Evolutionary conservation across 768 basidiomycete species (phyloP), one percentile per base, ranked within the genome.

Genomic region (Porpolomopsis calyptriformis): DNA sequence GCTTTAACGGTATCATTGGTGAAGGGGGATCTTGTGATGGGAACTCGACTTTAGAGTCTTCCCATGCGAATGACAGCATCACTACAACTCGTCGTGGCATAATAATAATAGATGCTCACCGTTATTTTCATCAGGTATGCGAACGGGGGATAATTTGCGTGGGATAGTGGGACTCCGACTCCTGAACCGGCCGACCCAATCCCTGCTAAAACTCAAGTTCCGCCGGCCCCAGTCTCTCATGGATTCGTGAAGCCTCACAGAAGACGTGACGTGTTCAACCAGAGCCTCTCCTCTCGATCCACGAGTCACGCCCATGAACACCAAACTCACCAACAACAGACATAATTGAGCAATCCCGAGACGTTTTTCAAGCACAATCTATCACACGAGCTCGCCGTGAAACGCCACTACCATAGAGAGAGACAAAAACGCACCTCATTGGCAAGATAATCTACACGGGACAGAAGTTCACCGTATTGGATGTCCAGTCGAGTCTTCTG

Each of bases 341-440:
- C 84, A 80, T 0, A 97, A 72, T 55, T 98, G 93, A 0, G 85
- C 85, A 18, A 96, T 78, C 2, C 91, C 83, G 0, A 96, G 74
- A 2, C 90, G 81, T 55, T 94, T 92, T 62, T 96, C 93, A 41
- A 92, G 72, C 0, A 82, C 66, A 25, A 96, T 78, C 87, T 94
- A 36, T 2, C 22, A 41, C 10, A 25, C 9, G 25, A 8, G 22
- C 20, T 2, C 22, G 24, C 33, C 25, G 4, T 7, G 46, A 2
- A 14, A 29, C 24, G 12, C 47, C 11, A 48, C 36, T 22, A 43
- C 22, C 22, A 24, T 20, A 9, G 29, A 10, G 22, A 33, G 45
- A 43, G 57, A 38, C 27, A 11, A 35, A 24, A 12, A n/a, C 33
- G 49, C 34, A 92, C 90, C 76, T 97, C 92, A 41, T 85, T 81